Evolutionary conservation across 257 asterid genomes (phyloP).

Genomic region (Jaltomata sinuosa): DNA sequence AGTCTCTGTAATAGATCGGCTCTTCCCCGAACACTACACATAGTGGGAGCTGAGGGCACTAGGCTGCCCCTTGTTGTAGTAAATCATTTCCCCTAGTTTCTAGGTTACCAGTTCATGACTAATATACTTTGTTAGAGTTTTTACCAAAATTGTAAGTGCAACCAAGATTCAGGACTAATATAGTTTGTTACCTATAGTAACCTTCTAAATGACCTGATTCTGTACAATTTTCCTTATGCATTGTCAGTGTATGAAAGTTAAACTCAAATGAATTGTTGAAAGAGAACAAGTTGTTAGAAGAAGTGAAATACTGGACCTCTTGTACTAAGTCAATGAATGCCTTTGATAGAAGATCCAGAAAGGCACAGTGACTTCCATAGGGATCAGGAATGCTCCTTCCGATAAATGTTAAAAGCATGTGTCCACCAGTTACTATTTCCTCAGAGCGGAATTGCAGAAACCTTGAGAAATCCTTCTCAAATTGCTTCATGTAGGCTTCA

Average conservation of each 20-base stretch:
- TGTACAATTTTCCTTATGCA: background rate
- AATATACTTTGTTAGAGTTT: background rate
- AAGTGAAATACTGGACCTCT: background rate
- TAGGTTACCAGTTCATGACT: background rate
- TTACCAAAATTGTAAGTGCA: background rate
- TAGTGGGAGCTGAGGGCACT: background rate
- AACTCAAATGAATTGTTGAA: background rate
- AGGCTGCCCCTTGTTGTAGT: background rate
- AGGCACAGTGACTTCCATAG: background rate
- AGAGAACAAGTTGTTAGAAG: background rate
- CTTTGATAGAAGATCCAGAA: conserved; percentile 1
- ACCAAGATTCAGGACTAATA: background rate
- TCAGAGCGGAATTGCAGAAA: conserved; percentile 15
- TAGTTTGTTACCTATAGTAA: background rate
- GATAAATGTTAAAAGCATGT: conserved; percentile 13
- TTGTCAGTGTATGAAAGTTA: background rate
- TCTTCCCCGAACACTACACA: background rate
- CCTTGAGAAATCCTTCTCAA: conserved; percentile 16
- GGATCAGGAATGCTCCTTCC: conserved; percentile 10
- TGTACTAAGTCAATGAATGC: conserved; percentile 1
- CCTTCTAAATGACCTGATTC: background rate
- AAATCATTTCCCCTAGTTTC: background rate
- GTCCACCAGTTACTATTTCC: conserved; percentile 24
- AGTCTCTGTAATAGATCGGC: background rate
- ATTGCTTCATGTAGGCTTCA: conserved; percentile 21